Base-by-base conservation (phyloP, 192 early-diverging fungal genomes). In the Phycomyces nitens region DNA sequence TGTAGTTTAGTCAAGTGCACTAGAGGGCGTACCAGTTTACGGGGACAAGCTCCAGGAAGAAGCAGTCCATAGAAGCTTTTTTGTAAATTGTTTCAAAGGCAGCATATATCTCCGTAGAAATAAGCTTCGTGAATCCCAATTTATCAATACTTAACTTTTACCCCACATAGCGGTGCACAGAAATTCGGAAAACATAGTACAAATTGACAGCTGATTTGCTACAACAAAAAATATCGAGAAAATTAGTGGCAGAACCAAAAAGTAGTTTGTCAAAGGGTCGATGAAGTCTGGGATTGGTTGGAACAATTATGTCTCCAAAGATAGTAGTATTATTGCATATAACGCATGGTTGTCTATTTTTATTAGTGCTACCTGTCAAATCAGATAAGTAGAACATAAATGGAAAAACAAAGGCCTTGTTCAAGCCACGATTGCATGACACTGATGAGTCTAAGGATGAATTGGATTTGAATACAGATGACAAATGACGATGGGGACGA, bases 11-110 rank as follows among this genome's bases (percentile, higher is more conserved):
- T 87, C 59, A 89, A 91, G 60, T 72, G n/a, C 98, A 18, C 44
- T 94, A 26, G 97, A 98, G 40, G 82, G 82, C 15, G 79, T 96
- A 53, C 88, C 91, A 6, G 68, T 82, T 50, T 99, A 94, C 74
- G 86, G 91, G 62, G 92, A 99, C 64, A 99, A 97, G 73, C 79
- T 99, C n/a, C 79, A 91, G 53, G 94, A 96, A 59, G 82, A 87
- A 10, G 66, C 77, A 1, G 88, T 99, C 24, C 89, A 85, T 75
- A 96, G 97, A 74, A 79, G 82, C 51, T 87, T 98, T 64, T 58
- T 72, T 20, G 97, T 98, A 59, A 94, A 98, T n/a, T 59, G 78
- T 95, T 39, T 58, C 76, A 24, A 97, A 94, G 87, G 89, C 88
- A 58, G 24, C n/a, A n/a, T n/a, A n/a, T n/a, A n/a, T n/a, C n/a